Conservation (phyloP, 2,329 filamentous ascomycete species). For the Aspergillus quadrilineatus region DNA sequence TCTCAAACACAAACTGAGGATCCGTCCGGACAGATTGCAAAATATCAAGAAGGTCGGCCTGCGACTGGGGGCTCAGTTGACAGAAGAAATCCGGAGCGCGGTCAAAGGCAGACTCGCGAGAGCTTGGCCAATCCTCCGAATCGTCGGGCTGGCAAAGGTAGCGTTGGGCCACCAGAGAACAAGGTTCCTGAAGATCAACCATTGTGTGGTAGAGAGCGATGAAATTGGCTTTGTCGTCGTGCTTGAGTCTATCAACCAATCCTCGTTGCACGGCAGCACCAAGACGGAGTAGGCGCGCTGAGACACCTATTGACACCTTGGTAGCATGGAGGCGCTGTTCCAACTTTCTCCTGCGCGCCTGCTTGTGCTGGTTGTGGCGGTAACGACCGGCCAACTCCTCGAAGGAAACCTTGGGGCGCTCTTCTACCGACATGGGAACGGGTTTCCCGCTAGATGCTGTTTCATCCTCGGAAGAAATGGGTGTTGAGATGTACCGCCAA, state of each 20-base stretch:
- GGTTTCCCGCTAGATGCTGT: constrained; percentile 14
- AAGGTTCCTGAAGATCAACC: constrained; percentile 46
- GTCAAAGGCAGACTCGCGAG: constrained; percentile 40
- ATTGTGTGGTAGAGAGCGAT: constrained; percentile 45
- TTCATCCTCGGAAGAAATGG: constrained; percentile 23
- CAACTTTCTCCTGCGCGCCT: constrained; percentile 40
- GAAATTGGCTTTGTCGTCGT: constrained; percentile 48
- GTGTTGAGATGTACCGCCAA: constrained; percentile 24
- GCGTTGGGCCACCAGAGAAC: constrained; percentile 35
- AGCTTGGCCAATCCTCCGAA: constrained; percentile 29
- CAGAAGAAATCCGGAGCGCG: constrained; percentile 46
- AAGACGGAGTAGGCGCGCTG: constrained; percentile 43
- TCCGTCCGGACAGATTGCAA: constrained; percentile 80
- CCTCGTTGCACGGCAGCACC: constrained; percentile 44
- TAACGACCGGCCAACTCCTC: constrained; percentile 46
- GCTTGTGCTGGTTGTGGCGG: constrained; percentile 44
- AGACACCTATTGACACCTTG: constrained; percentile 45
- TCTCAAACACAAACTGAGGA: constrained; percentile 80
- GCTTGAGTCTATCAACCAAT: constrained; percentile 46
- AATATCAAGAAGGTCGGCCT: constrained; percentile 75
- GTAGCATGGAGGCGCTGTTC: constrained; percentile 42
- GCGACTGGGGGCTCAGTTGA: constrained; percentile 71
- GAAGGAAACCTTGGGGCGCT: constrained; percentile 37
- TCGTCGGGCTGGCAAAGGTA: constrained; percentile 37
- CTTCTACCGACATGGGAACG: constrained; percentile 20